Evolutionary conservation across 139 green algal genomes (phyloP).

Genomic region (Tetradesmus lagerheimii): DNA sequence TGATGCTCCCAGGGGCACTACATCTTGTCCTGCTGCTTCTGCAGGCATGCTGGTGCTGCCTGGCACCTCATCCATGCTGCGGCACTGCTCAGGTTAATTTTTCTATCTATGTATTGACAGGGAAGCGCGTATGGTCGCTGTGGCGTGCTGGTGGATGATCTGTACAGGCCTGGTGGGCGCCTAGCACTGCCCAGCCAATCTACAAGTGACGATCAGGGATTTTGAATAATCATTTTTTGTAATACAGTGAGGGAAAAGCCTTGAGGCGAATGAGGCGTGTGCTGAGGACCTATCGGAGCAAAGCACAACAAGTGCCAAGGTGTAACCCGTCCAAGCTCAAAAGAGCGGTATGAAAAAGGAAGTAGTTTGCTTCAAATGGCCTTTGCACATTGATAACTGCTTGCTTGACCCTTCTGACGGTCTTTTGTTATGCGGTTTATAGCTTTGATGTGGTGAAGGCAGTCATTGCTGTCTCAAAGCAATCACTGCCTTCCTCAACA

Average conservation of each 20-base stretch:
- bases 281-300: neutral
- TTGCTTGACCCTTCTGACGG: too few species aligned
- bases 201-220: neutral
- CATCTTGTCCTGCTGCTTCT: conserved; percentile 28
- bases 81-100: neutral
- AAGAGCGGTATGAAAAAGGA: too few species aligned
- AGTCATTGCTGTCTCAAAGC: neutral
- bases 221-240: neutral
- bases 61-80: neutral
- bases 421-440: neutral
- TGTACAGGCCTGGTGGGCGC: neutral
- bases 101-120: too few species aligned
- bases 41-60: neutral
- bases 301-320: neutral
- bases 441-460: neutral
- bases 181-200: neutral
- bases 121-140: neutral
- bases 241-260: neutral
- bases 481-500: too few species aligned
- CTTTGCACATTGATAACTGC: too few species aligned
- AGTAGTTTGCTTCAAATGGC: too few species aligned
- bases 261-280: neutral
- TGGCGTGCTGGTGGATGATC: neutral
- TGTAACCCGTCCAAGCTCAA: neutral
- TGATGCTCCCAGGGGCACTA: conserved; percentile 31